Base-by-base conservation (phyloP, 2,329 filamentous ascomycete genomes). In the Fusarium nanum region DNA sequence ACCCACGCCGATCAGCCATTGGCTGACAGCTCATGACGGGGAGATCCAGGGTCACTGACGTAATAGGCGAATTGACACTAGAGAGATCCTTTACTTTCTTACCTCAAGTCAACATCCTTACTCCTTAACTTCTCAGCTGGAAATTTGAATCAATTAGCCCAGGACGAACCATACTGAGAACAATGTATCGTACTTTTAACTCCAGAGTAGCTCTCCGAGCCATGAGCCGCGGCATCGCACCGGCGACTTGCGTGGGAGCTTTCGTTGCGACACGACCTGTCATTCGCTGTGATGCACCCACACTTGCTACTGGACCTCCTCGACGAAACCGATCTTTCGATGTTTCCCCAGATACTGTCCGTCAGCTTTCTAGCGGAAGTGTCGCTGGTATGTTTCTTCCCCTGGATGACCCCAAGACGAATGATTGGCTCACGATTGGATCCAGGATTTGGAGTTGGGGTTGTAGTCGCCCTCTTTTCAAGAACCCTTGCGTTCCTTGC, bases 381-480 rank as follows among this genome's bases (percentile, higher is more conserved):
- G 63, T 88, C n/a, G 70, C 83, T 23, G 86, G 86, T 87, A 68
- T 16, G 78, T 74, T 32, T 50, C 44, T 22, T 46, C 12, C 12
- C 7, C 37, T 41, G 12, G 8, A 37, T 14, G n/a, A 53, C 18
- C 25, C 6, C 25, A 40, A 27, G 6, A 37, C 34, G 9, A 20
- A 34, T 11, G 48, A 53, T 12, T 49, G 44, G n/a, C 56, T 58
- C 32, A 58, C 28, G 4, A 27, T n/a, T 49, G 11, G 42, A 9
- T 16, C 20, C 56, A 91, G 89, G 90, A 20, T 87, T 92, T 58
- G 73, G 86, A n/a, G 80, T 85, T 5, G 91, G 91, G 2, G 73
- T 94, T 32, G 81, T 90, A 0, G 84, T 94, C 27, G 89, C 89
- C 62, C 82, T 91, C 18, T 93, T 94, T 78, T 93, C 91, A 11